Conservation (phyloP, 2,329 filamentous ascomycete genomes). For the Exophiala alcalophila region DNA sequence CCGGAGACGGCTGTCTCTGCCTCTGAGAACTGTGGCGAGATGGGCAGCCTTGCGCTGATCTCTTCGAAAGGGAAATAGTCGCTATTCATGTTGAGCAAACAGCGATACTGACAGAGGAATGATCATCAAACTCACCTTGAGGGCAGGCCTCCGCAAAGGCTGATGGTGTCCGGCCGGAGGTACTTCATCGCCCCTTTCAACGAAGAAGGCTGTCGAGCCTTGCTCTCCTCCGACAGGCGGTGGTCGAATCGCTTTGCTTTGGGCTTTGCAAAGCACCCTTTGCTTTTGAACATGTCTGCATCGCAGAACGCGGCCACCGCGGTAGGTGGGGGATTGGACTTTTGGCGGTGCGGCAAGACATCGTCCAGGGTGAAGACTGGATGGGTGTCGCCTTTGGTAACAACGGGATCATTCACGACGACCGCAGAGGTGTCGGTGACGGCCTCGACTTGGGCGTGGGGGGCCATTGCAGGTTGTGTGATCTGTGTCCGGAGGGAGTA, state of each 20-base stretch:
- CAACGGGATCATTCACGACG: slow-evolving; percentile 36
- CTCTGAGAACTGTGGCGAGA: slow-evolving; percentile 67
- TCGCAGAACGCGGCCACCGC: slow-evolving; percentile 26
- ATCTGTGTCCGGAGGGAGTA: no score
- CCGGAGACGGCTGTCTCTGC: slow-evolving; percentile 61
- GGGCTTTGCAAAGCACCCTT: slow-evolving; percentile 58
- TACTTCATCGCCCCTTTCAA: slow-evolving; percentile 79
- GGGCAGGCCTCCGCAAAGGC: slow-evolving; percentile 86
- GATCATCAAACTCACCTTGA: slow-evolving; percentile 42
- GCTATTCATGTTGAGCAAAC: slow-evolving; percentile 38
- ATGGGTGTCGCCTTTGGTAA: slow-evolving; percentile 15
- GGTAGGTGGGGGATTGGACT: slow-evolving; percentile 52
- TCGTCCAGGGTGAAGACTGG: slow-evolving; percentile 59
- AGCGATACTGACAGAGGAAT: background rate
- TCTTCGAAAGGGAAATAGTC: slow-evolving; percentile 91
- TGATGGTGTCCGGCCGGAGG: slow-evolving; percentile 79
- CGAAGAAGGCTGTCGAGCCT: slow-evolving; percentile 59
- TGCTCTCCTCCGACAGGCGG: slow-evolving; percentile 62
- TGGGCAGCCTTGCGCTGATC: slow-evolving; percentile 70
- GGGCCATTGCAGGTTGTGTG: slow-evolving; percentile 18
- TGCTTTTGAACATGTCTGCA: slow-evolving; percentile 25
- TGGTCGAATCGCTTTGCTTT: slow-evolving; percentile 79
- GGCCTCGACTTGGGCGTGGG: slow-evolving; percentile 31
- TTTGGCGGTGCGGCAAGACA: slow-evolving; percentile 64
- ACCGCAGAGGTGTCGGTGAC: slow-evolving; percentile 40